A percentile compares a stretch with the other conserved stretches of the same genome.
Evolutionary conservation across 2,329 filamentous ascomycete genomes (phyloP).

Genomic region (Nemania bipapillata): DNA sequence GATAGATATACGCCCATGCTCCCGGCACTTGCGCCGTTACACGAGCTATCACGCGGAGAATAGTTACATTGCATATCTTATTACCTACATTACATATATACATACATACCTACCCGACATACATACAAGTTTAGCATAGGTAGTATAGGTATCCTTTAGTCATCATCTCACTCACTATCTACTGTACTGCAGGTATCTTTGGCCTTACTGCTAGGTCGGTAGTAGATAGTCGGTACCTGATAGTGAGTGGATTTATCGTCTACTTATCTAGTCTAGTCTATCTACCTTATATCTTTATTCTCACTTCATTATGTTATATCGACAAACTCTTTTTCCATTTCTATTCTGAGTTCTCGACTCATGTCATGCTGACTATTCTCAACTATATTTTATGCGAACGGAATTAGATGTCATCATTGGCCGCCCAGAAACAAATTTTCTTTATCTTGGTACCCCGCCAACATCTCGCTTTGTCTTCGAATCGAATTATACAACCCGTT

Average conservation of each 20-base stretch:
- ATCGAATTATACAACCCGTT: neutral
- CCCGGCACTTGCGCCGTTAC: conserved; percentile 27
- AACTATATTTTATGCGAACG: neutral
- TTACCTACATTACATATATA: neutral
- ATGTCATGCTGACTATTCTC: neutral
- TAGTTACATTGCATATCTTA: conserved; percentile 33
- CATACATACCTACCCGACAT: too few species aligned
- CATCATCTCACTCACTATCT: neutral
- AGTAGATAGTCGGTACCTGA: too few species aligned
- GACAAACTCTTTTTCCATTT: neutral
- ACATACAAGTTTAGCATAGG: too few species aligned
- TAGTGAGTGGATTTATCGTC: too few species aligned
- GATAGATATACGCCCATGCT: neutral
- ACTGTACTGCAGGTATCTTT: too few species aligned
- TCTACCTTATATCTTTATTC: neutral
- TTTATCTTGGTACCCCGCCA: neutral
- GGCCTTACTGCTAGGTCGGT: too few species aligned
- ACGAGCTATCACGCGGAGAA: conserved; percentile 17
- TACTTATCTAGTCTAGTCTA: neutral
- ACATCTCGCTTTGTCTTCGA: neutral
- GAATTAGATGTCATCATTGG: neutral
- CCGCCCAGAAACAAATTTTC: neutral
- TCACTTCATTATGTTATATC: neutral
- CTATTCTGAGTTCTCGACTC: neutral
- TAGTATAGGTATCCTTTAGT: neutral